Conservation (phyloP, 2,329 filamentous ascomycete species). For the Colletotrichum eremochloae region DNA sequence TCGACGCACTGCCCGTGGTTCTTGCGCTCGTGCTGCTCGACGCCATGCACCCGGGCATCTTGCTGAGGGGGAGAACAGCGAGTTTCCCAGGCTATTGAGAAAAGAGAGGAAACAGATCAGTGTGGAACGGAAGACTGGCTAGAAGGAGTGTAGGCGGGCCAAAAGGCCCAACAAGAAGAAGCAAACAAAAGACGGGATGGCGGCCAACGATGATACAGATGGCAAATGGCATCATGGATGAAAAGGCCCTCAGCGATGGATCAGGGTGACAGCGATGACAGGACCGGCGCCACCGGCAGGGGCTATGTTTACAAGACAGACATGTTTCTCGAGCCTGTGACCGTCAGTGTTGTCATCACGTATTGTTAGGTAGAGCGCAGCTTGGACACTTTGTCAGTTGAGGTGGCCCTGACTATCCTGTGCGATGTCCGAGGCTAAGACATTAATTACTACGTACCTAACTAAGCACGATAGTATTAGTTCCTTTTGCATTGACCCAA, state of each 20-base stretch:
- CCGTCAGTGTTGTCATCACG: not conserved
- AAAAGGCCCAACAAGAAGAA: not conserved
- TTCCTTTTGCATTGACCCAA: constrained; percentile 2
- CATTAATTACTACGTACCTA: not conserved
- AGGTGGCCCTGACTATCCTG: not conserved
- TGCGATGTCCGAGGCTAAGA: constrained; percentile 16
- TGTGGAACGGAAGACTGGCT: constrained; percentile 50
- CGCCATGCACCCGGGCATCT: constrained; percentile 61
- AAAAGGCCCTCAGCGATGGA: not conserved
- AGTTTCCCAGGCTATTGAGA: constrained; percentile 58
- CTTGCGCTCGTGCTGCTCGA: constrained; percentile 59
- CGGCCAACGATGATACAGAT: not conserved
- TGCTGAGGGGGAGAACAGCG: constrained; percentile 60
- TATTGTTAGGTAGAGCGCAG: constrained; percentile 11
- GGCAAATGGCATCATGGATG: not conserved
- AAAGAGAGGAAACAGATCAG: constrained; percentile 60
- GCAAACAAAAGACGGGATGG: constrained; percentile 11
- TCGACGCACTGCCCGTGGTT: constrained; percentile 70
- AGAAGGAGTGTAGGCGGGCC: not conserved
- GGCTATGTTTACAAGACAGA: constrained; percentile 2
- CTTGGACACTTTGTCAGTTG: constrained; percentile 19
- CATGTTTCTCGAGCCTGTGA: not conserved
- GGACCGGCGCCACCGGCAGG: constrained; percentile 1
- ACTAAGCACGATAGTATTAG: not conserved
- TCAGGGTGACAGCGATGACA: constrained; percentile 23